Evolutionary conservation across 2,329 filamentous ascomycete species (phyloP).

Genomic region (Ophiostoma sp.): DNA sequence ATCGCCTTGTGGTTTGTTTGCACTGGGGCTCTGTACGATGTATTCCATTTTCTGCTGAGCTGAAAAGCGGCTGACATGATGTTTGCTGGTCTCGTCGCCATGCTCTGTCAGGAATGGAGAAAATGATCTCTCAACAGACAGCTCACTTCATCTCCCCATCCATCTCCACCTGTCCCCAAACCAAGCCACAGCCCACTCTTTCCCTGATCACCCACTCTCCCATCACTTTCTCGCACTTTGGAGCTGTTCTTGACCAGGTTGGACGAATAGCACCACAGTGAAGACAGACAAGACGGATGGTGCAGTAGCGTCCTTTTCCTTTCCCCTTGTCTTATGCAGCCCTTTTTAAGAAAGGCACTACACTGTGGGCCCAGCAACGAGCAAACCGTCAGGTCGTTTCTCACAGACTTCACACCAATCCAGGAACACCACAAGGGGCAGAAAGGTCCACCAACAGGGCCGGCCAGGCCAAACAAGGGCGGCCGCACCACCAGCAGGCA

Average conservation of each 20-base stretch:
- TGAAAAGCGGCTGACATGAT: neutral
- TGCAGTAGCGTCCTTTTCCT: neutral
- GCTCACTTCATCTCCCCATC: neutral
- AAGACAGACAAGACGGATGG: neutral
- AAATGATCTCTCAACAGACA: neutral
- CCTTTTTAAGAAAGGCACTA: neutral
- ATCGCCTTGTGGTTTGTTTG: neutral
- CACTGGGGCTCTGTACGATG: too few relatives aligned
- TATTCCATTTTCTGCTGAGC: neutral
- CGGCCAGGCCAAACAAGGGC: neutral
- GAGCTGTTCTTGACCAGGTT: neutral
- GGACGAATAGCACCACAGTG: neutral
- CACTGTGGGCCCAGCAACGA: constrained; percentile 7
- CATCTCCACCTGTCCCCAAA: neutral
- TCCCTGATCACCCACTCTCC: neutral
- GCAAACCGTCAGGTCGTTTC: neutral
- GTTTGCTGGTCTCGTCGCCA: neutral
- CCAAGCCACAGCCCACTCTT: neutral
- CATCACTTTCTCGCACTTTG: neutral
- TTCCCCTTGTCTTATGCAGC: constrained; percentile 2
- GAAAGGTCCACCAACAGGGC: neutral
- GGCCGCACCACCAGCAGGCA: too few relatives aligned
- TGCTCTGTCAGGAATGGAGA: neutral
- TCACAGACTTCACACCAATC: neutral
- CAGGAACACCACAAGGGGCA: neutral